Evolutionary conservation across 2,329 filamentous ascomycete species (phyloP), one percentile per base, ranked within the genome.

Genomic region (Sclerotinia subarctica): DNA sequence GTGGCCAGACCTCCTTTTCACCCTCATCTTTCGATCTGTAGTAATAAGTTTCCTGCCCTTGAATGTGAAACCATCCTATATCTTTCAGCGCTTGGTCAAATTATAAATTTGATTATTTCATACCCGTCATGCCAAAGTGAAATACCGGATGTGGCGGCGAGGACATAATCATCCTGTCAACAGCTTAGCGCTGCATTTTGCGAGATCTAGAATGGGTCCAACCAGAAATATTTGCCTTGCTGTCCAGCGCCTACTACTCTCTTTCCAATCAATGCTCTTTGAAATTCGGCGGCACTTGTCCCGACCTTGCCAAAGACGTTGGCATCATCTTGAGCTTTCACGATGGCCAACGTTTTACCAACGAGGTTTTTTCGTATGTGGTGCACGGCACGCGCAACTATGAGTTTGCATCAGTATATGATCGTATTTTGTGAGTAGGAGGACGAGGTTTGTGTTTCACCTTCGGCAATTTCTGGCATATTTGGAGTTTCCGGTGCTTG

Each of bases 161-260:
- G 35, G 86, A 85, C 86, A 92, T 91, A 49, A 92, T 88, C 29
- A 98, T 83, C 83, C 81, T 80, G 46, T 47, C 57, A 19, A 58
- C 24, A 11, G 58, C 24, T 72, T 44, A 67, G 49, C 21, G 42
- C 24, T 26, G 29, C 8, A 46, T 65, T 24, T 38, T 26, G 29
- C 53, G 21, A 51, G 26, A 17, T 44, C n/a, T 54, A 56, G 21
- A 52, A 44, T 44, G 38, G 6, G 6, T 5, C 65, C 70, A 10
- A 86, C 88, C 95, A 99, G 78, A 99, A 98, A 77, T 98, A 98
- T 84, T 98, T 99, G 13, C 95, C 95, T 78, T 97, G 95, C 69
- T 91, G 93, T 5, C 91, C 91, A 5, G 91, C 91, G 66, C 82
- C 83, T 11, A 86, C 69, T 4, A 88, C 87, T 76, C 88, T 92